Base-by-base conservation (phyloP, 202 grass and related monocot species). In the Setaria italica region DNA sequence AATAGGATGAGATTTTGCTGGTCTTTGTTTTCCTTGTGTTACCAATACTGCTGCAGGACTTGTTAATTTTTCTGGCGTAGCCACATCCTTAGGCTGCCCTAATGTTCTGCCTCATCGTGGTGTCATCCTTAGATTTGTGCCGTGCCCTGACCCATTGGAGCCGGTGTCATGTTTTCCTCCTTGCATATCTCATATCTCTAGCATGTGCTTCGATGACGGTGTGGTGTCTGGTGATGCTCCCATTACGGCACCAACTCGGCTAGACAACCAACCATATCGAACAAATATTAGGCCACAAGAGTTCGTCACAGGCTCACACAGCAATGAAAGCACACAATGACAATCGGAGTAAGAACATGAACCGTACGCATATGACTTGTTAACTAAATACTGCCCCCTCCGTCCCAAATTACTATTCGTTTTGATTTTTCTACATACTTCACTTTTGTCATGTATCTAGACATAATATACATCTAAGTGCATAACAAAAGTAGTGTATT, bases 1-100 rank as follows among this genome's bases (percentile, higher is more conserved):
- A 13, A 67, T 78, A 67, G 25, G 25, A 41, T 35, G 57, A 72
- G 32, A 25, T 62, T 85, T 70, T 85, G 11, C 32, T 76, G 20
- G 6, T 51, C 16, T 65, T 76, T 69, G 32, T 72, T 80, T 30
- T 57, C 14, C 49, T 46, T 72, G 19, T 21, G 39, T 37, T 84
- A 20, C 33, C 2, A 11, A 54, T 53, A 68, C 32, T 72, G n/a
- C 9, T 57, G 7, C 16, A 32, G 8, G 20, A 53, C 51, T 76
- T 48, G 43, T 54, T 29, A 42, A 45, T 43, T 62, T 45, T 80
- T 53, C 4, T 30, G 32, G 4, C 32, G 6, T 47, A 14, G 49
- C 14, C 42, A 7, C 41, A 29, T 78, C 19, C 7, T 41, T 53
- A 13, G 33, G 65, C 59, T 68, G 30, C 11, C 48, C 60, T 59